A percentile compares a stretch with the other conserved stretches of the same genome.
Conservation (phyloP, 2,329 filamentous ascomycete genomes). For the Cercospora citrullina region DNA sequence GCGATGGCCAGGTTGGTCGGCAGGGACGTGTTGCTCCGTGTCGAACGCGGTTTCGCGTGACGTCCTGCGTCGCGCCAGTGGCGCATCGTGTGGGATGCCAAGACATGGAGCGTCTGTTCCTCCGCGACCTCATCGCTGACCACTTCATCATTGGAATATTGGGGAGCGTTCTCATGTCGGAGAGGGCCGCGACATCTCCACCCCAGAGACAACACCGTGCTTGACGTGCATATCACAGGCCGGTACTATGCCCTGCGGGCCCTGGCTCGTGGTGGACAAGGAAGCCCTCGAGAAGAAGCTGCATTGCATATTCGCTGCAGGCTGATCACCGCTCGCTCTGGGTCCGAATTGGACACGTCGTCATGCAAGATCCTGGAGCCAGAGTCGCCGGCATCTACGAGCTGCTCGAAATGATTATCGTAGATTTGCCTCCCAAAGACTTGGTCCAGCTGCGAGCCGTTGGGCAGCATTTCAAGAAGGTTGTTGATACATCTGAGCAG, state of each 20-base stretch:
- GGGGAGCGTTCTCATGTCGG: neutral
- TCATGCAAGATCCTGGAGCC: slow-evolving; percentile 7
- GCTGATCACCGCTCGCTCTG: neutral
- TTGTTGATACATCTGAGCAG: slow-evolving; percentile 17
- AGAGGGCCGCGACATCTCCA: neutral
- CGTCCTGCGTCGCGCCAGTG: neutral
- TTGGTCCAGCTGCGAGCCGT: slow-evolving; percentile 9
- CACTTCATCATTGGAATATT: neutral
- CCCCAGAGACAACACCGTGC: neutral
- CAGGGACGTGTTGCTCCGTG: slow-evolving; percentile 12
- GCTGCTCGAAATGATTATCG: slow-evolving; percentile 22
- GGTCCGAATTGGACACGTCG: neutral
- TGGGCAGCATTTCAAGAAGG: slow-evolving; percentile 6
- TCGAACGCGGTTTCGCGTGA: slow-evolving; percentile 14
- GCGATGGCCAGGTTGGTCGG: neutral
- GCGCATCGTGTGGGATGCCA: neutral
- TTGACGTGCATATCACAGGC: neutral
- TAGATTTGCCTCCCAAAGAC: slow-evolving; percentile 11
- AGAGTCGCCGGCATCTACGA: slow-evolving; percentile 19
- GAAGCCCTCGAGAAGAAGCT: neutral
- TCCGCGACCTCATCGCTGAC: neutral
- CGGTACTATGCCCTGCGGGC: neutral
- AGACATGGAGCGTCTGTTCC: neutral
- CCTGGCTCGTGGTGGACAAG: neutral
- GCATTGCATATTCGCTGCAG: neutral